Conservation (phyloP, 352 stramenopile species). For the Phytophthora citrophthora region DNA sequence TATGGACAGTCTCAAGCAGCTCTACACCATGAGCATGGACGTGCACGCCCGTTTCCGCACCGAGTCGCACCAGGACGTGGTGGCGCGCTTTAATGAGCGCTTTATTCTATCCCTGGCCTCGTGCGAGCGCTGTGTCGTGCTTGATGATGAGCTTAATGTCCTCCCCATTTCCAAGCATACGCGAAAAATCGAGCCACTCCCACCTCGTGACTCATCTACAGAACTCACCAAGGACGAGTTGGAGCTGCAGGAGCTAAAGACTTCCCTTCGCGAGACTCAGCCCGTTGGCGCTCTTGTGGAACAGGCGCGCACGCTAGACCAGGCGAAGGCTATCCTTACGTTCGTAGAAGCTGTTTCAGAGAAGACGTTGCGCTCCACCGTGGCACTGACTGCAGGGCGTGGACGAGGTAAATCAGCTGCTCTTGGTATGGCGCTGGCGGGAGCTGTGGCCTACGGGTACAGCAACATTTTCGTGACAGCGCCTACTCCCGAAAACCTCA, state of each 20-base stretch:
- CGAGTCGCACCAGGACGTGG: conserved; percentile 94
- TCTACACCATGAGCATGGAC: conserved; percentile 99
- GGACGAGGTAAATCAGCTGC: conserved; percentile 97
- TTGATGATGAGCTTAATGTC: conserved; percentile 99
- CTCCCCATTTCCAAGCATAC: conserved; percentile 96
- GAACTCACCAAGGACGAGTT: conserved; percentile 78
- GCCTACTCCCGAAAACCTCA: conserved; percentile 98
- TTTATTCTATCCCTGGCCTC: conserved; percentile 98
- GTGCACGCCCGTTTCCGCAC: conserved; percentile 92
- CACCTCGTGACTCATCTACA: conserved; percentile 58
- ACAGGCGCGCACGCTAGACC: conserved; percentile 95
- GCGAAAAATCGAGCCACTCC: conserved; percentile 88
- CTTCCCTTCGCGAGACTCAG: conserved; percentile 95
- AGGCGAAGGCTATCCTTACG: conserved; percentile 95
- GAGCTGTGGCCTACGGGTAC: conserved; percentile 88
- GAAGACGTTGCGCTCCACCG: conserved; percentile 94
- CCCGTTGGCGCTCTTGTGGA: conserved; percentile 96
- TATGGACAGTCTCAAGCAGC: conserved; percentile 98
- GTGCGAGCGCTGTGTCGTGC: conserved; percentile 96
- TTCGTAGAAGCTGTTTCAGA: conserved; percentile 98
- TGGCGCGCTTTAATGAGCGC: conserved; percentile 99
- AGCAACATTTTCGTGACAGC: conserved; percentile 98
- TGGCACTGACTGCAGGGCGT: conserved; percentile 94
- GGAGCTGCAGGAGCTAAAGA: conserved; percentile 95
- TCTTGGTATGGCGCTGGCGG: conserved; percentile 92